Evolutionary conservation across 2,329 filamentous ascomycete genomes (phyloP).

Genomic region (Cephalotrichum gorgonifer): DNA sequence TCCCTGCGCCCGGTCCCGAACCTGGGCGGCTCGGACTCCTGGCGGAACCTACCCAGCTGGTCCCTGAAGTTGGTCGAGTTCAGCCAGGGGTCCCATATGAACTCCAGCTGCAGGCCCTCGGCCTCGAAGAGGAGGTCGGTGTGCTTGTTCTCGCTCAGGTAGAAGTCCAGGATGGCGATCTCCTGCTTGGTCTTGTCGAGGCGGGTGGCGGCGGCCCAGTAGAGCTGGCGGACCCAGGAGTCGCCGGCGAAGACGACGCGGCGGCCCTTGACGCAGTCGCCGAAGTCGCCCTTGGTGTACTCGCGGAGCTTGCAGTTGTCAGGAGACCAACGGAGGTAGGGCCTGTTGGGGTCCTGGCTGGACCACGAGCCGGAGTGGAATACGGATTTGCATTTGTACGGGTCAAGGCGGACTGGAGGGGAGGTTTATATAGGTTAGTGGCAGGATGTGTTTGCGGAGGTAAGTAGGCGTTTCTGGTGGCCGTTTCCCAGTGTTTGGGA

Average conservation of each 20-base stretch:
- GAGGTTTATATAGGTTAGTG: background rate
- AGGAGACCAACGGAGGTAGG: conserved; percentile 46
- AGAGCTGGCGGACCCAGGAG: conserved; percentile 48
- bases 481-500: background rate
- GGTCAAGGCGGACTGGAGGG: conserved; percentile 22
- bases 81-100: conserved; percentile 56
- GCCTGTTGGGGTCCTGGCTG: conserved; percentile 16
- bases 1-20: conserved; percentile 8
- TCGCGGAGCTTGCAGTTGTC: conserved; percentile 47
- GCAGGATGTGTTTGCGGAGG: background rate
- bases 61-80: conserved; percentile 21
- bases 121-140: conserved; percentile 28
- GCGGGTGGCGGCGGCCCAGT: conserved; percentile 42
- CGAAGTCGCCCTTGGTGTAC: conserved; percentile 41
- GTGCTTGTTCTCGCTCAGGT: conserved; percentile 27
- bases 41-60: conserved; percentile 25
- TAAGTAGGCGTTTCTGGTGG: too few relatives aligned
- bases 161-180: conserved; percentile 20
- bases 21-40: conserved; percentile 11
- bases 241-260: conserved; percentile 52
- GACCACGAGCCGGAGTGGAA: conserved; percentile 41
- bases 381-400: conserved; percentile 42
- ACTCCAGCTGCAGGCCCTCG: conserved; percentile 37
- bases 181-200: conserved; percentile 30
- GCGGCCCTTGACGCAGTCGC: conserved; percentile 37